A percentile compares a stretch with the other conserved stretches of the same genome.
Conservation (phyloP, 176 grass and related monocot genomes). For the Aegilops speltoides region DNA sequence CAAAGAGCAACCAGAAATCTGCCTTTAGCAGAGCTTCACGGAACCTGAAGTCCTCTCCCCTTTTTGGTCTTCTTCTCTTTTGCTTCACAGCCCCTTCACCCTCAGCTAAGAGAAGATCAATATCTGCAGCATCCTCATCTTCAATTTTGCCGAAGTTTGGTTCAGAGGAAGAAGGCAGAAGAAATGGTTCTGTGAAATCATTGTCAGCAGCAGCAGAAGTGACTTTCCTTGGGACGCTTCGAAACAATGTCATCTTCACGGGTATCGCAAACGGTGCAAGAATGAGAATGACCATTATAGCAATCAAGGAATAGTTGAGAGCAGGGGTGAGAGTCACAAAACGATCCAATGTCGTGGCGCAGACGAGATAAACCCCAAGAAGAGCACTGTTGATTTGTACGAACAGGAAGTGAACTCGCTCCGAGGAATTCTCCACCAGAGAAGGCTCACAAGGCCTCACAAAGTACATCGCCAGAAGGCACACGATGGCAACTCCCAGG, state of each 20-base stretch:
- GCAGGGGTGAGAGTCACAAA: constrained; percentile 38
- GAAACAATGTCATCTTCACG: constrained; percentile 89
- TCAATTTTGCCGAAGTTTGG: constrained; percentile 47
- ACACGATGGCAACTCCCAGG: constrained; percentile 56
- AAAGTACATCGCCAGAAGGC: constrained; percentile 82
- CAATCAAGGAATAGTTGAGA: constrained; percentile 58
- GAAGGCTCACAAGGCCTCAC: constrained; percentile 76
- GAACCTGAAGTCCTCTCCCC: constrained; percentile 90
- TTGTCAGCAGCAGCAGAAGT: constrained; percentile 1
- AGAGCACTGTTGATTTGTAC: constrained; percentile 64
- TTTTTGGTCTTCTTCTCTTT: constrained; percentile 79
- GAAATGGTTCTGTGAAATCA: constrained; percentile 48
- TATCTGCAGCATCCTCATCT: constrained; percentile 57
- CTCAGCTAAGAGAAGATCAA: constrained; percentile 78
- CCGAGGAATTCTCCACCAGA: constrained; percentile 59
- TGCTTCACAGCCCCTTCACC: constrained; percentile 82
- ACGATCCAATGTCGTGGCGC: constrained; percentile 54
- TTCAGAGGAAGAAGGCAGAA: constrained; percentile 51
- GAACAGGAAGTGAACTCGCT: constrained; percentile 73
- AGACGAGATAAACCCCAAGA: constrained; percentile 79
- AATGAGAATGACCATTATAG: constrained; percentile 68
- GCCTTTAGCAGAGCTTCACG: constrained; percentile 84
- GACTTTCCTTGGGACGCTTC: constrained; percentile 36
- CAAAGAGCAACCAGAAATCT: constrained; percentile 95
- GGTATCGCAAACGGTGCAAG: constrained; percentile 81